phyloP scores from a whole-genome alignment of 306 rosid genomes.

The Prunus davidiana region DNA sequence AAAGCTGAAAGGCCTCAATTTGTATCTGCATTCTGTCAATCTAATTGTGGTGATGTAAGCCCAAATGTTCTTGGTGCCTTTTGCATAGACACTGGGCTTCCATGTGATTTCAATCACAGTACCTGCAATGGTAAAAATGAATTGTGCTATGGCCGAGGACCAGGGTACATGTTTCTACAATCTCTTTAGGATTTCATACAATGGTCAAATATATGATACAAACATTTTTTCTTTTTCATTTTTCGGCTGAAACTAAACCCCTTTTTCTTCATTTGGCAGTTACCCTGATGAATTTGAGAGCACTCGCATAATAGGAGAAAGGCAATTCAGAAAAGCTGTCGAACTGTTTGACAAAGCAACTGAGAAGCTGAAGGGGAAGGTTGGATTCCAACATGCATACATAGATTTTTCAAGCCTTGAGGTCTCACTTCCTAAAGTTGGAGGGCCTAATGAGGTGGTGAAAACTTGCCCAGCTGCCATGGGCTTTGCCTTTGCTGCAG shows the following conservation, averaged over 20 bases:
- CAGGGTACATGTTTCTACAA: conserved; percentile 16
- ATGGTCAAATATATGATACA: not conserved
- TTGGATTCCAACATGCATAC: conserved; percentile 11
- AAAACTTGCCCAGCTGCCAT: conserved; percentile 25
- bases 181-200: not conserved
- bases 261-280: conserved; percentile 8
- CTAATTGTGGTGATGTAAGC: conserved; percentile 29
- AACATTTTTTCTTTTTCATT: not conserved
- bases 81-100: conserved; percentile 22
- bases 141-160: conserved; percentile 27
- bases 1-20: conserved; percentile 7
- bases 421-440: conserved; percentile 7
- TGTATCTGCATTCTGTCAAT: conserved; percentile 30
- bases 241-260: too few species aligned
- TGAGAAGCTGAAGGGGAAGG: conserved; percentile 18
- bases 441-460: conserved; percentile 8
- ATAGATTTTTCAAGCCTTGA: conserved; percentile 19
- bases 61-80: conserved; percentile 29
- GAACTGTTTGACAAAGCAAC: conserved; percentile 24
- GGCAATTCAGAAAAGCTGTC: conserved; percentile 21
- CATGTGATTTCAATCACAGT: conserved; percentile 28
- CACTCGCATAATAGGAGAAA: conserved; percentile 23
- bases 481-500: conserved; percentile 28
- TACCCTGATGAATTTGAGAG: conserved; percentile 30
- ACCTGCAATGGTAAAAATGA: conserved; percentile 27